Conservation (phyloP, 805 yeast genomes). For the Ogataea minuta region DNA sequence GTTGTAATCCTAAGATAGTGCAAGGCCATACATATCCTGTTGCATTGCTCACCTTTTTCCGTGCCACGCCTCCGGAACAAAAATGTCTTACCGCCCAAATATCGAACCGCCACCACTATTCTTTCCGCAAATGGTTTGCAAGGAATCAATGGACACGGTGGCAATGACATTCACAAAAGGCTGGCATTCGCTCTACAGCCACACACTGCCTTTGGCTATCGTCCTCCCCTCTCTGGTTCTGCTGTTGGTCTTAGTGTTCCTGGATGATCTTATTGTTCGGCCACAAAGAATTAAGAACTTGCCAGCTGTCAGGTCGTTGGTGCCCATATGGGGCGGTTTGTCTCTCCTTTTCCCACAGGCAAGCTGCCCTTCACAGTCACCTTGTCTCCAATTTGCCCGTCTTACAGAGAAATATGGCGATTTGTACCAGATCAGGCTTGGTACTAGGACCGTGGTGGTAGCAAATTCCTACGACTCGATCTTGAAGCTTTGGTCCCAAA, state of each 20-base stretch:
- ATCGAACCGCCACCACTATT: constrained; percentile 5
- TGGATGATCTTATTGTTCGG: constrained; percentile 10
- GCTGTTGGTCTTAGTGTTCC: not conserved
- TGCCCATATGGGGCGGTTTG: constrained; percentile 31
- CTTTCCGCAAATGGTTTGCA: constrained; percentile 1
- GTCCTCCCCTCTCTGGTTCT: not conserved
- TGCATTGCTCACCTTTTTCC: not conserved
- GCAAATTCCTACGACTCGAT: constrained; percentile 65
- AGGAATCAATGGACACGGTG: not conserved
- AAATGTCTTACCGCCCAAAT: constrained; percentile 10
- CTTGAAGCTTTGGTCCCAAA: constrained; percentile 47
- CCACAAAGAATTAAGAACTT: constrained; percentile 21
- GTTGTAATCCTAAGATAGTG: too few relatives aligned
- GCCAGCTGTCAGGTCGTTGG: constrained; percentile 16
- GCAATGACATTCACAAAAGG: not conserved
- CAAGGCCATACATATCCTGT: not conserved
- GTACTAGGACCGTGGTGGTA: constrained; percentile 54
- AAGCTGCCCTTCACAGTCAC: constrained; percentile 28
- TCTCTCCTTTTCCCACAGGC: constrained; percentile 28
- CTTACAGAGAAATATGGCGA: constrained; percentile 46
- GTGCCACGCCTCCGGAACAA: not conserved
- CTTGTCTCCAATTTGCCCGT: constrained; percentile 45
- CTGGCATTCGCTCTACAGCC: too few relatives aligned
- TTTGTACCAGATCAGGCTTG: constrained; percentile 64
- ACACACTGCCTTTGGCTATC: too few relatives aligned